A percentile compares a stretch with the other conserved stretches of the same genome.
Conservation (phyloP, 805 yeast species). For the Starmerella etchellsii region DNA sequence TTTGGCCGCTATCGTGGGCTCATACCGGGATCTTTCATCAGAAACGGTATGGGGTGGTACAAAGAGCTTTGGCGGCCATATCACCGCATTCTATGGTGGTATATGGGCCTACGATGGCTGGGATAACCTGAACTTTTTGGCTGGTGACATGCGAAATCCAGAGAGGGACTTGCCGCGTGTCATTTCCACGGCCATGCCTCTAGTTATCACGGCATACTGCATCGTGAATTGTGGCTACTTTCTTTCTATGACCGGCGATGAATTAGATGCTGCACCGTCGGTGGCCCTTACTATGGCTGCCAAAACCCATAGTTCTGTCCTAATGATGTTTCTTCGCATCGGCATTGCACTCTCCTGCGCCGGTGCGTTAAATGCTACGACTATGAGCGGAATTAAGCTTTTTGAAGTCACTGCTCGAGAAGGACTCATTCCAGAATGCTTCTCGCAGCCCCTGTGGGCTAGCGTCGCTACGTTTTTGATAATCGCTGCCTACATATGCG, state of each 20-base stretch:
- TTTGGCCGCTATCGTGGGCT: constrained; percentile 30
- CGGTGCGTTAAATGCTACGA: constrained; percentile 32
- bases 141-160: constrained; percentile 32
- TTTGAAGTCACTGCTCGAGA: constrained; percentile 29
- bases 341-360: constrained; percentile 30
- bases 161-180: constrained; percentile 29
- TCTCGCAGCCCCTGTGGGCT: constrained; percentile 22
- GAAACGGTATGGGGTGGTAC: constrained; percentile 29
- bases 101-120: constrained; percentile 37
- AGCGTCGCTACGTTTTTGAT: constrained; percentile 25
- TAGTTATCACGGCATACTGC: constrained; percentile 28
- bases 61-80: constrained; percentile 24
- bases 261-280: constrained; percentile 27
- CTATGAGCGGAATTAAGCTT: constrained; percentile 28
- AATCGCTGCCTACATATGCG: constrained; percentile 25
- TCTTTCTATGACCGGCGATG: constrained; percentile 65
- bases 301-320: constrained; percentile 21
- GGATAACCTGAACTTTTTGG: constrained; percentile 33
- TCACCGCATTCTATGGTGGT: constrained; percentile 31
- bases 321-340: constrained; percentile 25
- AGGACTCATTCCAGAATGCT: constrained; percentile 25
- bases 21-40: constrained; percentile 29
- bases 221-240: constrained; percentile 32
- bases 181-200: constrained; percentile 31
- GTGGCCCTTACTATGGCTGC: constrained; percentile 29